Evolutionary conservation across 2,329 filamentous ascomycete species (phyloP).

Genomic region (Colletotrichum sp.): DNA sequence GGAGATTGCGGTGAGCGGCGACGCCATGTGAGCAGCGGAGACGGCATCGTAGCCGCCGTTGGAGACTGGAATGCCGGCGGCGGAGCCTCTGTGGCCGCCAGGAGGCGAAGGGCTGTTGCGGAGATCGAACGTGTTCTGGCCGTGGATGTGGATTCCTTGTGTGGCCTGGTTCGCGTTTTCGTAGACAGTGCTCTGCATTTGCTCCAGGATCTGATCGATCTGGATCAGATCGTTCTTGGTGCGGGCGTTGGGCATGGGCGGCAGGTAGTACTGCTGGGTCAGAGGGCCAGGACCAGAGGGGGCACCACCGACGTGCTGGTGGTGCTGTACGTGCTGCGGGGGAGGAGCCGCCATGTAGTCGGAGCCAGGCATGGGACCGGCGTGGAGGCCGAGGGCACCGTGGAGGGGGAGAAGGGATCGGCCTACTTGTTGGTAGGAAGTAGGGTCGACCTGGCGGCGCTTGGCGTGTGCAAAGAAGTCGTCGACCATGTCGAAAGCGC

Average conservation of each 20-base stretch:
- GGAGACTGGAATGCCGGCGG: slow-evolving; percentile 35
- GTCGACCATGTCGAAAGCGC: slow-evolving; percentile 85
- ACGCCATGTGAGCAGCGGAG: slow-evolving; percentile 63
- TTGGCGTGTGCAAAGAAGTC: slow-evolving; percentile 95
- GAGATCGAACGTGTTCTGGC: slow-evolving; percentile 67
- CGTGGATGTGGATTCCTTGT: slow-evolving; percentile 78
- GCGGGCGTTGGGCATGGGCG: slow-evolving; percentile 84
- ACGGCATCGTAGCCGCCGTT: slow-evolving; percentile 44
- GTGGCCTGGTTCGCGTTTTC: slow-evolving; percentile 87
- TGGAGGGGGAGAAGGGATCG: slow-evolving; percentile 86
- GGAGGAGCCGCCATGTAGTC: slow-evolving; percentile 57
- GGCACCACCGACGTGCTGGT: slow-evolving; percentile 55
- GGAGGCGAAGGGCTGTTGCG: slow-evolving; percentile 62
- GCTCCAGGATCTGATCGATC: slow-evolving; percentile 92
- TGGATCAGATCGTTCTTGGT: slow-evolving; percentile 94
- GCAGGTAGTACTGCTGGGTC: slow-evolving; percentile 84
- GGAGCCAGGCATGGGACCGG: slow-evolving; percentile 48
- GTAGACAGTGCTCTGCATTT: slow-evolving; percentile 95
- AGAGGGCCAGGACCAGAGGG: slow-evolving; percentile 63
- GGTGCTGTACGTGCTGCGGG: slow-evolving; percentile 25
- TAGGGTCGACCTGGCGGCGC: slow-evolving; percentile 86
- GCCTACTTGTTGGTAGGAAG: slow-evolving; percentile 89
- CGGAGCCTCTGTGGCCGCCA: slow-evolving; percentile 41
- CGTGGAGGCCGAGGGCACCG: slow-evolving; percentile 68
- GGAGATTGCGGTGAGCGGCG: slow-evolving; percentile 62